Percentiles rank a stretch among this genome's conserved stretches.
Conservation (phyloP, 352 stramenopile genomes). For the Phytophthora hibernalis region DNA sequence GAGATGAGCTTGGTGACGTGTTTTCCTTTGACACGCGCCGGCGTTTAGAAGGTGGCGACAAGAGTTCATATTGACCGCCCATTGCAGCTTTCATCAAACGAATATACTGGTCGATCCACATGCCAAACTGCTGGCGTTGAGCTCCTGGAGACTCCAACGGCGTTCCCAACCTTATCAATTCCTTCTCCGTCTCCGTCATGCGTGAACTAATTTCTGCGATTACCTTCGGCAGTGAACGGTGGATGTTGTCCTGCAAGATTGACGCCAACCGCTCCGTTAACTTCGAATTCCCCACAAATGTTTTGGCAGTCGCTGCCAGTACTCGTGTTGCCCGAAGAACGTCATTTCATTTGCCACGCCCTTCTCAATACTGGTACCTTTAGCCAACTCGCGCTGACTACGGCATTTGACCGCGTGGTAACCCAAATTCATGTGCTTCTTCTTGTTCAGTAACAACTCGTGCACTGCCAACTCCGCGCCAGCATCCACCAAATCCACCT, state of each 20-base stretch:
- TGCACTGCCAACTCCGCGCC: slow-evolving; percentile 74
- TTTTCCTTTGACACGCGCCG: too few species aligned
- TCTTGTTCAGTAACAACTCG: slow-evolving; percentile 81
- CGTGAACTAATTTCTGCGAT: slow-evolving; percentile 47
- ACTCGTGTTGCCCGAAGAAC: slow-evolving; percentile 65
- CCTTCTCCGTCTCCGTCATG: slow-evolving; percentile 25
- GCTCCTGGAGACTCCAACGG: slow-evolving; percentile 29
- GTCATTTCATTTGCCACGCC: slow-evolving; percentile 59
- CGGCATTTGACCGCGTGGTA: slow-evolving; percentile 91
- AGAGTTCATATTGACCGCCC: slow-evolving; percentile 44
- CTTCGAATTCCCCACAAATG: slow-evolving; percentile 43
- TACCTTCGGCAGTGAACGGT: slow-evolving; percentile 52
- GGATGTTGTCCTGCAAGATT: slow-evolving; percentile 63
- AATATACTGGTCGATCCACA: slow-evolving; percentile 42
- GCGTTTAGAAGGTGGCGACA: slow-evolving; percentile 1
- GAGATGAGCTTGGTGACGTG: too few species aligned
- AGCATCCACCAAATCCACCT: slow-evolving; percentile 89
- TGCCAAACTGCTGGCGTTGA: slow-evolving; percentile 47
- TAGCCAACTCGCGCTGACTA: slow-evolving; percentile 71
- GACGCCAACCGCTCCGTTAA: slow-evolving; percentile 46
- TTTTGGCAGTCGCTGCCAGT: slow-evolving; percentile 49
- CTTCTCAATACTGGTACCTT: slow-evolving; percentile 62
- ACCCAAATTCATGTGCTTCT: slow-evolving; percentile 66
- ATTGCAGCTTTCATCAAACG: slow-evolving; percentile 44
- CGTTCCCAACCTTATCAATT: slow-evolving; percentile 35